Evolutionary conservation across 1,139 yeast species (phyloP).

Genomic region (Entelexis paramagnoliae): DNA sequence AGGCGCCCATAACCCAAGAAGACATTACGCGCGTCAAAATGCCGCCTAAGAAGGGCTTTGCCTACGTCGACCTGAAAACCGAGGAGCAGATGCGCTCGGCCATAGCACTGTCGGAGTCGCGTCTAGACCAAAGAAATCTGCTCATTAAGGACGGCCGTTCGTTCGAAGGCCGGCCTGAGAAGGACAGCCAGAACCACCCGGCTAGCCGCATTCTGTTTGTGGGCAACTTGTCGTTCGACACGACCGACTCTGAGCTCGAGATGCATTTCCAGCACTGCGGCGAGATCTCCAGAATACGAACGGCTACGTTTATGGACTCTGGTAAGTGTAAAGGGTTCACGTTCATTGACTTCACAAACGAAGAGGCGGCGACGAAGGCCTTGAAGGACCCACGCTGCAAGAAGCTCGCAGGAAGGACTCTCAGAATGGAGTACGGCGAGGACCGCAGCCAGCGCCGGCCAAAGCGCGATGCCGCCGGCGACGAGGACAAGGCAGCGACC

Average conservation of each 20-base stretch:
- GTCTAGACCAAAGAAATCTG: constrained; percentile 72
- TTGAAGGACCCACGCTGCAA: constrained; percentile 61
- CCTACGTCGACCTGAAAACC: constrained; percentile 74
- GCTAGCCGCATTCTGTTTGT: constrained; percentile 85
- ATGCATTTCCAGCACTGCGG: constrained; percentile 74
- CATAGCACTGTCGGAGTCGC: constrained; percentile 56
- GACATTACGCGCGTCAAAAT: constrained; percentile 37
- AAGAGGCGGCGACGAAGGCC: constrained; percentile 74
- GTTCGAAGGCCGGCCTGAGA: constrained; percentile 77
- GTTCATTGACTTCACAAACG: constrained; percentile 74
- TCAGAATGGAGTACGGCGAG: constrained; percentile 89
- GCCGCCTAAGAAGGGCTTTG: constrained; percentile 55
- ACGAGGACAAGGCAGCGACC: not conserved
- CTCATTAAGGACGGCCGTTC: constrained; percentile 73
- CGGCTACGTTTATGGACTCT: constrained; percentile 94
- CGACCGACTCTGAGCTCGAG: constrained; percentile 68
- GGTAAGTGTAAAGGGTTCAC: constrained; percentile 98
- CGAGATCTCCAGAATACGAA: constrained; percentile 67
- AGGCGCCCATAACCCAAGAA: constrained; percentile 34
- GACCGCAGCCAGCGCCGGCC: constrained; percentile 69
- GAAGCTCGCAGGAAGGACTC: constrained; percentile 58
- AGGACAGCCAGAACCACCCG: constrained; percentile 58
- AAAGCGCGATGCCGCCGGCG: not conserved
- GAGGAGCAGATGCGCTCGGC: constrained; percentile 54
- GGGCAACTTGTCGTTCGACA: constrained; percentile 86